A percentile compares a stretch with the other conserved stretches of the same genome.
These are phyloP conservation scores for Collybiopsis luxurians DNA, from an alignment of 768 basidiomycete species.

Conservation along the genomic window DNA sequence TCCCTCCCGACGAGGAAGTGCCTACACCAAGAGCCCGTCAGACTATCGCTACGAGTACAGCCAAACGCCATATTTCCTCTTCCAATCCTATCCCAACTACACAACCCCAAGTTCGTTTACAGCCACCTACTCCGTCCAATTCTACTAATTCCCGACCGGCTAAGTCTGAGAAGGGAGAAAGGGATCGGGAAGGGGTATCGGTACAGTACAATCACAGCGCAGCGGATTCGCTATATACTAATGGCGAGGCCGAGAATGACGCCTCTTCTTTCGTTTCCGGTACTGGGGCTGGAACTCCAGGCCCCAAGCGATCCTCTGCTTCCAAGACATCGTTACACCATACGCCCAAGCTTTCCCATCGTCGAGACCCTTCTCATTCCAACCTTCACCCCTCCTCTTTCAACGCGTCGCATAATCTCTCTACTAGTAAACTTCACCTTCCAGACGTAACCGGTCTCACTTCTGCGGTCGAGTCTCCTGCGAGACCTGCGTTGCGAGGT, in stretches of 20 bases:
- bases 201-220: not conserved
- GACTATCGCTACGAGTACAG: slow-evolving; percentile 7
- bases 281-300: not conserved
- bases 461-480: slow-evolving; percentile 72
- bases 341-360: not conserved
- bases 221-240: not conserved
- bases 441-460: slow-evolving; percentile 87
- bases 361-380: slow-evolving; percentile 25
- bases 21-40: slow-evolving; percentile 16
- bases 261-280: not conserved
- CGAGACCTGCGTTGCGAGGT: slow-evolving; percentile 38
- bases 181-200: slow-evolving; percentile 1
- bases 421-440: slow-evolving; percentile 46
- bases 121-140: slow-evolving; percentile 60
- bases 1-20: slow-evolving; percentile 7
- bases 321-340: not conserved
- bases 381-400: slow-evolving; percentile 38
- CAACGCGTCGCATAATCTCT: no score
- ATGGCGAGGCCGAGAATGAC: not conserved
- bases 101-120: slow-evolving; percentile 51
- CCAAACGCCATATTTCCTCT: slow-evolving; percentile 24
- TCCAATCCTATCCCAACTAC: not conserved
- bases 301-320: not conserved
- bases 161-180: slow-evolving; percentile 53
- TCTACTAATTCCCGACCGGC: slow-evolving; percentile 54